A percentile compares a stretch with the other conserved stretches of the same genome.
Conservation (phyloP, 179 eudicot genomes). For the Corrigiola litoralis region DNA sequence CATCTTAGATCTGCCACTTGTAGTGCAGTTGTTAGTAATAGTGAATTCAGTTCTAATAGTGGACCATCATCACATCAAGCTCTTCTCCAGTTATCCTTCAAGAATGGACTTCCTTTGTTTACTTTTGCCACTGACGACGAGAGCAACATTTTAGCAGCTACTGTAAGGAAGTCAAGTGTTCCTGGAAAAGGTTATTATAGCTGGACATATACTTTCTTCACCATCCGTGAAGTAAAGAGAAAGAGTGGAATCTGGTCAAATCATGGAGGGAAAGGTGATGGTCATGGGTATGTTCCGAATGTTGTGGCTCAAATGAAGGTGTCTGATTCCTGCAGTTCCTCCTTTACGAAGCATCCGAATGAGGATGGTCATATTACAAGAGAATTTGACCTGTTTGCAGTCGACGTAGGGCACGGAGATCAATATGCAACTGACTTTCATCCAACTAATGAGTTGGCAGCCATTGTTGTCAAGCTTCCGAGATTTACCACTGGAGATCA, state of each 20-base stretch:
- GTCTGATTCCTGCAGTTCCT: slow-evolving; percentile 32
- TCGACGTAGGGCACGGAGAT: slow-evolving; percentile 38
- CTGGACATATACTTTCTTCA: slow-evolving; percentile 72
- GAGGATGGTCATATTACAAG: slow-evolving; percentile 24
- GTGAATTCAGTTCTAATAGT: slow-evolving; percentile 23
- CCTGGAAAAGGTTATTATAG: slow-evolving; percentile 36
- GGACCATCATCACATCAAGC: slow-evolving; percentile 51
- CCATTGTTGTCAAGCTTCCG: slow-evolving; percentile 54
- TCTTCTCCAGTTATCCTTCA: slow-evolving; percentile 64
- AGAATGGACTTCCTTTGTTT: slow-evolving; percentile 77
- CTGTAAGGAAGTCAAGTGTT: slow-evolving; percentile 43
- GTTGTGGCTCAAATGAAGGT: slow-evolving; percentile 77
- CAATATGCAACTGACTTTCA: slow-evolving; percentile 39
- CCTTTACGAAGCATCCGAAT: slow-evolving; percentile 15
- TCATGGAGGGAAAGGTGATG: slow-evolving; percentile 46
- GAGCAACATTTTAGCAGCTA: slow-evolving; percentile 66
- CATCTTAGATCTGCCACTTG: slow-evolving; percentile 26
- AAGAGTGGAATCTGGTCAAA: slow-evolving; percentile 59
- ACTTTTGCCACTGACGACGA: slow-evolving; percentile 63
- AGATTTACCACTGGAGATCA: slow-evolving; percentile 13
- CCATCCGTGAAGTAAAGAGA: slow-evolving; percentile 63
- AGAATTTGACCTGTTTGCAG: slow-evolving; percentile 63
- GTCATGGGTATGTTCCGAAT: slow-evolving; percentile 46
- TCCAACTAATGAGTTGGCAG: slow-evolving; percentile 73
- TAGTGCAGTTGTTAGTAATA: slow-evolving; percentile 19